Base-by-base conservation (phyloP, 257 asterid species). In the Nicotiana noctiflora region DNA sequence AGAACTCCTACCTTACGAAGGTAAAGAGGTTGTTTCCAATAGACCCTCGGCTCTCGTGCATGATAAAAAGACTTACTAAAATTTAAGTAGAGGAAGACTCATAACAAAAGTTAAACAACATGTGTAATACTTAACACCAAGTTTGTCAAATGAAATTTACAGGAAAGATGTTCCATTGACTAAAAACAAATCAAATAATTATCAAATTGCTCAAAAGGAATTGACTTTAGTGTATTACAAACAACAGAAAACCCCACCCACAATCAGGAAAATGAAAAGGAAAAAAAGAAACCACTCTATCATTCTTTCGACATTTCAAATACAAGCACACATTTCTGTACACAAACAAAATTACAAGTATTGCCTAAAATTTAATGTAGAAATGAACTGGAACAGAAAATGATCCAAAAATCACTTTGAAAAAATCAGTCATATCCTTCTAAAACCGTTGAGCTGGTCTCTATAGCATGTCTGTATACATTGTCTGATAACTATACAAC, bases 391-490 rank as follows among this genome's bases (percentile, higher is more conserved):
- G 34, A 29, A 49, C 19, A 46, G 37, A 40, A 68, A 40, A 40
- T 68, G 56, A n/a, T 10, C n/a, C 56, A 19, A 10, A 32, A 8
- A 15, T 19, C 15, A 37, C 53, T 34, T 52, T 4, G 55, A n/a
- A 21, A 51, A 72, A 72, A 44, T 46, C 49, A 46, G 77, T 46
- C 77, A 72, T 44, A 46, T 53, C 4, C 78, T 72, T 72, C 60
- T 46, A 23, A 46, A 72, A 23, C 78, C 49, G 23, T 46, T 18
- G 78, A 6, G 23, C 49, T 72, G 40, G 78, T 49, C 78, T 46
- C 78, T 23, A 32, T 72, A 72, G 78, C 60, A 72, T 57, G 13
- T 46, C 59, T 72, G 78, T 72, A 13, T 21, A 70, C 77, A 70
- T 2, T 46, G 37, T 72, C 49, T 3, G 14, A 46, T 13, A 46